Base-by-base conservation (phyloP, 176 grass and related monocot species). In the Pontederia paniculata region DNA sequence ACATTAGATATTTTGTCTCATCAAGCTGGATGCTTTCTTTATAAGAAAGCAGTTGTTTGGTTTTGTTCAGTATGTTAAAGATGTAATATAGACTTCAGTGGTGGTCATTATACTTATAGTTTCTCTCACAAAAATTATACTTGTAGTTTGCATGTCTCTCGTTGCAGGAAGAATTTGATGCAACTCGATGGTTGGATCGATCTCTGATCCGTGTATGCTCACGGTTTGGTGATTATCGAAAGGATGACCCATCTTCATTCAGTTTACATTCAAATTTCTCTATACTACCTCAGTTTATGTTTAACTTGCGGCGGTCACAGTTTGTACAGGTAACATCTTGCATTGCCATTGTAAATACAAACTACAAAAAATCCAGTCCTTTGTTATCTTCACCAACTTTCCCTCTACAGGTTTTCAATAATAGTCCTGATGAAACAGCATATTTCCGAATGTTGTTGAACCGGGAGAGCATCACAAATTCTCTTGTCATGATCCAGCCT, bases 401-500 rank as follows among this genome's bases (percentile, higher is more conserved):
- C 48, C 37, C 75, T n/a, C 70, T 46, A 44, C 83, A 98, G 93
- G 93, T 98, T 63, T 98, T 88, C 67, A 98, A 91, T 73, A 98
- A 98, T 59, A 98, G 93, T 77, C 93, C 93, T 50, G 93, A 98
- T 63, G 93, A 98, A 62, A 98, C 93, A 9, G 93, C 93, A 42
- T 98, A 84, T 81, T 98, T 98, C 66, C 74, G 86, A 52, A 98
- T 98, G 83, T 65, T 98, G 75, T 82, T 98, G 69, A 91, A 98
- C 63, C 72, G 86, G 23, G 93, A 98, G 77, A 91, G 80, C 65
- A 65, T 98, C 42, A 80, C 83, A 18, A 98, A 98, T 64, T 98
- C 93, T 0, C 83, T 91, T 67, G 93, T 83, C 9, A 98, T 98
- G 93, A 98, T 98, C 48, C 93, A 98, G 50, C 93, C 93, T 17